A percentile compares a stretch with the other conserved stretches of the same genome.
phyloP scores from a whole-genome alignment of 2,329 filamentous ascomycete species.

The Onygenales sp. region DNA sequence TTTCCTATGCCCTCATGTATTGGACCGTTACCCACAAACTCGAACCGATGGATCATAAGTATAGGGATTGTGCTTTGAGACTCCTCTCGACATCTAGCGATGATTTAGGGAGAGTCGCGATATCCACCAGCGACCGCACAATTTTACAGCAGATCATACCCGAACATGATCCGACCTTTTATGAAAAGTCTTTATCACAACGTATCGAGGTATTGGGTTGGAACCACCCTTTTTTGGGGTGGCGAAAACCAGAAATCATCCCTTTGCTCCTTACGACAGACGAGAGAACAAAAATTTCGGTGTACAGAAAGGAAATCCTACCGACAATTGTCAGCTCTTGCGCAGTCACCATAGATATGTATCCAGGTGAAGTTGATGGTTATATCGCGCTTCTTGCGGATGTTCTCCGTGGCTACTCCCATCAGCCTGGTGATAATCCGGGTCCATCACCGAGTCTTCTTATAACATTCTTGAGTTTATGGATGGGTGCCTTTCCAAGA shows the following conservation, averaged over 20 bases:
- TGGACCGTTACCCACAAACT: not conserved
- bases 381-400: not conserved
- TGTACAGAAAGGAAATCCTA: not conserved
- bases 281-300: not conserved
- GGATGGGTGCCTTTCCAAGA: not conserved
- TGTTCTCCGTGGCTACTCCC: not conserved
- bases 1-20: not conserved
- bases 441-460: not conserved
- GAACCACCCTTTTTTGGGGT: not conserved
- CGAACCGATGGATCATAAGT: not conserved
- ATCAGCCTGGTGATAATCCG: not conserved
- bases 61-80: not conserved
- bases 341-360: not conserved
- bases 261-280: not conserved
- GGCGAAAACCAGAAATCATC: not conserved
- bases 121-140: not conserved
- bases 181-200: not conserved
- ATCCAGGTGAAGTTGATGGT: not conserved
- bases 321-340: not conserved
- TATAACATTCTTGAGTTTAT: not conserved
- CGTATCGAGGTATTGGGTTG: not conserved
- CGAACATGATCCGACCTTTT: not conserved
- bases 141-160: not conserved
- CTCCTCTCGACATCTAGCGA: not conserved
- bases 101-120: not conserved